phyloP scores from a whole-genome alignment of 2,329 filamentous ascomycete species.

The Zasmidium cellare region DNA sequence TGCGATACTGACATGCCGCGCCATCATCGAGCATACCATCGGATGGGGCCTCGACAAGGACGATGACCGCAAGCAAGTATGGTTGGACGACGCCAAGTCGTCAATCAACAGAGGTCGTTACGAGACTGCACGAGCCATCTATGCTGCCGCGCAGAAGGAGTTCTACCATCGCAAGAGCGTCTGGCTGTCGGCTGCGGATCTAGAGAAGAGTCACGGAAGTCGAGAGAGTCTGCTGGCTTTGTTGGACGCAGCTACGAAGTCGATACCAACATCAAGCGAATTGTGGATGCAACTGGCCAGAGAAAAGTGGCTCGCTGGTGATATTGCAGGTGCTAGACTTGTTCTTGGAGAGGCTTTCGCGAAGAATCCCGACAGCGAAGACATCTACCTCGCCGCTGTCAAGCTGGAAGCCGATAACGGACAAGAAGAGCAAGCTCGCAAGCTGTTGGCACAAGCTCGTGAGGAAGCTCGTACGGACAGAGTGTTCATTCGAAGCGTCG shows the following conservation, averaged over 20 bases:
- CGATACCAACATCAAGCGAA: slow-evolving; percentile 85
- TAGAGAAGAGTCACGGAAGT: slow-evolving; percentile 86
- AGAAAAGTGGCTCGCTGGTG: slow-evolving; percentile 87
- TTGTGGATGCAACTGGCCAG: slow-evolving; percentile 95
- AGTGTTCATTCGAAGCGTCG: slow-evolving; percentile 95
- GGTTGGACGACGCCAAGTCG: slow-evolving; percentile 87
- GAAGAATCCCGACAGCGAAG: slow-evolving; percentile 93
- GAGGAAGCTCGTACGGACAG: slow-evolving; percentile 90
- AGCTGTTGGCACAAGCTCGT: slow-evolving; percentile 78
- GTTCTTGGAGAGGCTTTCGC: slow-evolving; percentile 90
- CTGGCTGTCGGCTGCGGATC: slow-evolving; percentile 86
- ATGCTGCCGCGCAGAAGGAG: slow-evolving; percentile 83
- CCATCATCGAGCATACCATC: slow-evolving; percentile 88
- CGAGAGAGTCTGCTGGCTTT: slow-evolving; percentile 81
- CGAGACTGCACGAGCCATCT: slow-evolving; percentile 90
- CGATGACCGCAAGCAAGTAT: slow-evolving; percentile 92
- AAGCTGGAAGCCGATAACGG: slow-evolving; percentile 92
- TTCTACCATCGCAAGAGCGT: slow-evolving; percentile 86
- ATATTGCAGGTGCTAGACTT: slow-evolving; percentile 80
- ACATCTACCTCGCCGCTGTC: slow-evolving; percentile 95
- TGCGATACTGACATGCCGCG: slow-evolving; percentile 78
- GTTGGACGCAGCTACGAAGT: slow-evolving; percentile 89
- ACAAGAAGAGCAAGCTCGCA: slow-evolving; percentile 76
- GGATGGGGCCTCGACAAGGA: slow-evolving; percentile 94
- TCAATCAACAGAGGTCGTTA: slow-evolving; percentile 81